phyloP scores from a whole-genome alignment of 2,329 filamentous ascomycete genomes.

The Pseudocercospora musae region DNA sequence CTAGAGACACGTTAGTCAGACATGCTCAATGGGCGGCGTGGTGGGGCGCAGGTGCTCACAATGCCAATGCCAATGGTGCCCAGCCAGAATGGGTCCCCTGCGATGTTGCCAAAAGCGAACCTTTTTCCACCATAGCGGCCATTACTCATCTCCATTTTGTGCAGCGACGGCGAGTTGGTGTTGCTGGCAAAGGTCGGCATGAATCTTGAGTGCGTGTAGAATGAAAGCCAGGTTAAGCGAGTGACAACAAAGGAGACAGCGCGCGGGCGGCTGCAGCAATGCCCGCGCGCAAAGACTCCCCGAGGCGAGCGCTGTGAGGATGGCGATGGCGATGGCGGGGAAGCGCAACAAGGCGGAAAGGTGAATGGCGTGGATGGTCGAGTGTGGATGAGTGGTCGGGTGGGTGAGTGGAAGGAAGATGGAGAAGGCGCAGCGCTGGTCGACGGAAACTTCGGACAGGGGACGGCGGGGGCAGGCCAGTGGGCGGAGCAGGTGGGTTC shows the following conservation, averaged over 20 bases:
- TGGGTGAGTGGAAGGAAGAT: background rate
- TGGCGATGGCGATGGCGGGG: background rate
- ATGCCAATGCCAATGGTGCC: conserved; percentile 88
- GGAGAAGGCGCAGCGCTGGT: background rate
- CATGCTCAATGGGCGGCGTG: background rate
- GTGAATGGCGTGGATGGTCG: background rate
- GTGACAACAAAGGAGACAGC: conserved; percentile 15
- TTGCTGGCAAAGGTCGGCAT: conserved; percentile 30
- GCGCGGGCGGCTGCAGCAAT: conserved; percentile 8
- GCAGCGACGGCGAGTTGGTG: conserved; percentile 25
- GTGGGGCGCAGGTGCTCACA: conserved; percentile 55
- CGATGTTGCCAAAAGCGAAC: conserved; percentile 81
- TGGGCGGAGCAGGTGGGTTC: background rate
- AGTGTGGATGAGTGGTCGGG: background rate
- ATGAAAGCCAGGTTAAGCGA: conserved; percentile 18
- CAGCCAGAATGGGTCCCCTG: conserved; percentile 93
- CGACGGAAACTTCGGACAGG: background rate
- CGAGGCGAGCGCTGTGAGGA: conserved; percentile 6
- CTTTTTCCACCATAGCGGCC: conserved; percentile 41
- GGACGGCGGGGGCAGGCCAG: background rate
- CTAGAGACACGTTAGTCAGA: conserved; percentile 46
- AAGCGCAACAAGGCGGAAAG: background rate
- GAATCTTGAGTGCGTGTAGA: conserved; percentile 10
- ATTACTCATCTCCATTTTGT: conserved; percentile 33
- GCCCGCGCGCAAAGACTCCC: conserved; percentile 1